Conservation (phyloP, 768 basidiomycete species). For the Rubroboletus pulcherrimus region DNA sequence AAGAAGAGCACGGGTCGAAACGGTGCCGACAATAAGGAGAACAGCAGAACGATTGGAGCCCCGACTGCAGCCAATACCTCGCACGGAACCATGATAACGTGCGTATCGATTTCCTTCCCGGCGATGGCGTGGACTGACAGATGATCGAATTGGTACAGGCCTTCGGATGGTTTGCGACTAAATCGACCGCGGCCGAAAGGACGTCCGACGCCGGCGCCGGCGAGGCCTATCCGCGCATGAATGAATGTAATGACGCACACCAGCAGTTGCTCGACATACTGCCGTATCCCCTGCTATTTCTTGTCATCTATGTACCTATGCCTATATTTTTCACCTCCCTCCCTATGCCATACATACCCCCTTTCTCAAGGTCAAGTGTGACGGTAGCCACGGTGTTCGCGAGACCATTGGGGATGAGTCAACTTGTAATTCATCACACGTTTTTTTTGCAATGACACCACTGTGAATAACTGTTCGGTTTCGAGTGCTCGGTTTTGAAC, state of each 20-base stretch:
- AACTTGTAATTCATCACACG: background rate
- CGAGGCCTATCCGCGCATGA: constrained; percentile 26
- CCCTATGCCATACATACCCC: constrained; percentile 26
- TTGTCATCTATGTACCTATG: constrained; percentile 33
- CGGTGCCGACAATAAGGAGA: constrained; percentile 56
- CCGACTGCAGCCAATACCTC: constrained; percentile 19
- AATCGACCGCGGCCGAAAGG: constrained; percentile 45
- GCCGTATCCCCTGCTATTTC: background rate
- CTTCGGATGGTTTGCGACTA: constrained; percentile 40
- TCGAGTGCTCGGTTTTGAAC: background rate
- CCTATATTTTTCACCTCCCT: constrained; percentile 8
- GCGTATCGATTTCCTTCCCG: constrained; percentile 25
- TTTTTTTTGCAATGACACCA: constrained; percentile 1
- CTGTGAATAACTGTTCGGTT: background rate
- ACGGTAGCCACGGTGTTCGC: background rate
- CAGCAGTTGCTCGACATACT: background rate
- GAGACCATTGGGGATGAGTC: background rate
- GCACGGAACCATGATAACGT: constrained; percentile 51
- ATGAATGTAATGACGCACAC: background rate
- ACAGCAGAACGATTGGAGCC: constrained; percentile 22
- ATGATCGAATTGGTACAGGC: constrained; percentile 23
- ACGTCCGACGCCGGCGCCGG: constrained; percentile 35
- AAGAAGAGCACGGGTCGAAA: constrained; percentile 56
- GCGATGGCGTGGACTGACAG: background rate
- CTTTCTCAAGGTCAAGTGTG: constrained; percentile 1